Evolutionary conservation across 257 asterid species (phyloP).

Genomic region (Nicotiana benthamiana): DNA sequence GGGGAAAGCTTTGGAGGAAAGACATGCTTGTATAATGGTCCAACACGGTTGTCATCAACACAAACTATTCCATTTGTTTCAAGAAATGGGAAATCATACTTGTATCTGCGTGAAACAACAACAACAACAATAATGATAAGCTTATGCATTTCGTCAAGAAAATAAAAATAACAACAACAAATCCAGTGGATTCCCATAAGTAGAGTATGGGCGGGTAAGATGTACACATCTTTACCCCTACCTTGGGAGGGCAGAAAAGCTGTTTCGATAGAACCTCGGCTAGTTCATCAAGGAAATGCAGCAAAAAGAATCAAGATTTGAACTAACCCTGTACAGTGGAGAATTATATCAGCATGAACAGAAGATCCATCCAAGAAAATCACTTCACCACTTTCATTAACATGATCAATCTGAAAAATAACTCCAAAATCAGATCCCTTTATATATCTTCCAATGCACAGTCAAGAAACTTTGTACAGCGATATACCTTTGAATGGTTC

Average conservation of each 20-base stretch:
- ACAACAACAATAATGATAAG: background rate
- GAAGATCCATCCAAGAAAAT: conserved; percentile 44
- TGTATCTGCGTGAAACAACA: conserved; percentile 29
- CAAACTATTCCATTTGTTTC: conserved; percentile 41
- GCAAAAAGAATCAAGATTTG: background rate
- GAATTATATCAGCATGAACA: conserved; percentile 40
- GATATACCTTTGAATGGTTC: conserved; percentile 17
- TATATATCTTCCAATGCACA: background rate
- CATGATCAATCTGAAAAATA: conserved; percentile 27
- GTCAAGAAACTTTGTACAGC: background rate
- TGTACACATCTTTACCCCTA: no score
- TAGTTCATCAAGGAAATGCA: background rate
- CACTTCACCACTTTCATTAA: conserved; percentile 42
- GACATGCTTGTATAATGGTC: conserved; percentile 52
- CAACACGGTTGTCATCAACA: conserved; percentile 46
- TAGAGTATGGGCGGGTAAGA: no score
- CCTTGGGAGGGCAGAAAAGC: no score
- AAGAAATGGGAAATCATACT: conserved; percentile 43
- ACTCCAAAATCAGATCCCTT: background rate
- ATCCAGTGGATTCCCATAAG: no score
- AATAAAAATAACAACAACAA: no score
- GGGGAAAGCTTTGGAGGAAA: conserved; percentile 65
- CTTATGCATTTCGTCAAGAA: no score
- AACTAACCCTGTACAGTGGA: conserved; percentile 58
- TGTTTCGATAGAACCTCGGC: no score